Evolutionary conservation across 352 stramenopile species (phyloP), one percentile per base, ranked within the genome.

Genomic region (Phytophthora idaei): DNA sequence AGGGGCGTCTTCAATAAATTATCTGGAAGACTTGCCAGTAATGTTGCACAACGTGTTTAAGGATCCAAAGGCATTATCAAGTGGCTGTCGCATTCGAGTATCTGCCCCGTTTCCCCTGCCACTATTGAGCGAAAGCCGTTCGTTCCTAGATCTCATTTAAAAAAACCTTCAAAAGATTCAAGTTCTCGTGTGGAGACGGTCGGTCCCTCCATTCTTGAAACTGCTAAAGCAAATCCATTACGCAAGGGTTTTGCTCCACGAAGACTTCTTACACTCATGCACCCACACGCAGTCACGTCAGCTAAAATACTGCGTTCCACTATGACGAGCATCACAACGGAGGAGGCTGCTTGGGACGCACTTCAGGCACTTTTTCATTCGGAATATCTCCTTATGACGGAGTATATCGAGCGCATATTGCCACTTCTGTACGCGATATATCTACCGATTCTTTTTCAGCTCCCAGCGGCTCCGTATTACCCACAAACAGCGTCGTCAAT

Each of bases 381-480:
- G 5, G 66, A 81, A 28, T 76, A 70, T 37, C 4, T 76, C 4
- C 52, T 74, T 0, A 55, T 73, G 39, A 37, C 49, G 3, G 71
- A 77, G 57, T 79, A 79, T 49, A 66, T 77, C 47, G 67, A 77
- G 52, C 74, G 70, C 39, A 46, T 47, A 0, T 55, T 81, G 4
- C 74, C 67, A 28, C 15, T 77, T 0, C 5, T 77, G 9, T 79
- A 75, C 54, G 47, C 61, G 10, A 31, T 64, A 6, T 79, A 71
- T 15, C 17, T 74, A 1, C 31, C 52, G 14, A 60, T 60, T 12
- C 59, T 81, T 10, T 64, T 42, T 15, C 39, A 72, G 10, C 52
- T 81, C 5, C 70, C 70, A 25, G 73, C 65, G 29, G 61, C 65
- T 5, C 10, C 49, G 1, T 80, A 68, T 36, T 80, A 77, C 51